Conservation (phyloP, 805 yeast genomes). For the Ogataea pilisensis region DNA sequence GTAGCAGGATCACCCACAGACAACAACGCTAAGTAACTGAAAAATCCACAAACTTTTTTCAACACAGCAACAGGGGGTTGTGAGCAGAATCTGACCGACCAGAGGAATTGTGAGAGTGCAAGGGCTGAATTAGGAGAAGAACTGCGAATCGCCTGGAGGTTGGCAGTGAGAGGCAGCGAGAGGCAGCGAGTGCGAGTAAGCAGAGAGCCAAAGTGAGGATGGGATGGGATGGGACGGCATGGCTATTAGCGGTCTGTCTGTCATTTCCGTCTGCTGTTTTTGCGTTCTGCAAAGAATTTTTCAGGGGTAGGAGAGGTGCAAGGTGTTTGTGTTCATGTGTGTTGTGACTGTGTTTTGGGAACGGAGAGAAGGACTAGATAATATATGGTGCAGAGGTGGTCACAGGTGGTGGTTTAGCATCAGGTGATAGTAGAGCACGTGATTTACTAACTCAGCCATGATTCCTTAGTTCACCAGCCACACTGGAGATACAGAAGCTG, state of each 20-base stretch:
- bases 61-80: not conserved
- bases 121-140: too few species aligned
- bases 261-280: not conserved
- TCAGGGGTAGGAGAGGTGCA: not conserved
- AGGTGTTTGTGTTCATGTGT: not conserved
- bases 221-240: not conserved
- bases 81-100: not conserved
- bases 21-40: not conserved
- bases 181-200: not conserved
- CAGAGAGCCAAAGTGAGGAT: not conserved
- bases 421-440: not conserved
- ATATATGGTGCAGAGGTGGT: not conserved
- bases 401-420: not conserved
- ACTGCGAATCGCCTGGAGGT: too few species aligned
- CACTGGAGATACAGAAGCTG: too few species aligned
- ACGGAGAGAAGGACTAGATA: not conserved
- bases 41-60: not conserved
- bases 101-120: too few species aligned
- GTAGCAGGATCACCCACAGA: not conserved
- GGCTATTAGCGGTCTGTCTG: too few species aligned
- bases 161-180: not conserved
- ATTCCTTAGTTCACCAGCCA: conserved; percentile 1
- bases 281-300: not conserved
- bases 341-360: not conserved
- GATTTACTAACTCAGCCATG: too few species aligned